Percentiles rank a stretch among this genome's conserved stretches.
Evolutionary conservation across 495 filamentous ascomycete species (phyloP).

Genomic region (Sordaria brevicollis): DNA sequence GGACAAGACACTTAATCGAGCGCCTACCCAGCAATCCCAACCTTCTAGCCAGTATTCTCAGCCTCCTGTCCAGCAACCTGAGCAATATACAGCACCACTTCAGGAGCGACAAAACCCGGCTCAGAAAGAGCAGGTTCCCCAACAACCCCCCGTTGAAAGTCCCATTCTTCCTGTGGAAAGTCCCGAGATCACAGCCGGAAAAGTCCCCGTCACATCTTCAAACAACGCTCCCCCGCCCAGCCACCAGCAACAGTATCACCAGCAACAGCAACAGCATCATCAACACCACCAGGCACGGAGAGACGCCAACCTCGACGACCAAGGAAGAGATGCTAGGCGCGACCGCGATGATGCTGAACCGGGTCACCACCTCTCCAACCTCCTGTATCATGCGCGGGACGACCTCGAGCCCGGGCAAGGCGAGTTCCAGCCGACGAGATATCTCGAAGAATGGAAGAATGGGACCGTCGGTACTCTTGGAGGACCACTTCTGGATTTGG

Average conservation of each 20-base stretch:
- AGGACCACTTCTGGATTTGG: constrained; percentile 39
- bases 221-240: background rate
- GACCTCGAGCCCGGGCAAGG: constrained; percentile 30
- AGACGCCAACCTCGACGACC: background rate
- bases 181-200: background rate
- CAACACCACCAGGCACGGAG: constrained; percentile 6
- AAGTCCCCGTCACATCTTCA: background rate
- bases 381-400: constrained; percentile 33
- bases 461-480: constrained; percentile 41
- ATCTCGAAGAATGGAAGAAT: constrained; percentile 50
- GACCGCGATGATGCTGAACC: constrained; percentile 12
- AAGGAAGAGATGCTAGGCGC: background rate
- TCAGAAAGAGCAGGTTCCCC: background rate
- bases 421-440: constrained; percentile 34
- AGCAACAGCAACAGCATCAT: background rate
- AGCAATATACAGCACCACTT: background rate
- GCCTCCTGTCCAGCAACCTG: constrained; percentile 7
- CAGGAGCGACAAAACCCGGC: background rate
- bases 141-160: background rate
- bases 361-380: constrained; percentile 30
- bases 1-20: constrained; percentile 18
- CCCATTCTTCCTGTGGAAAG: background rate
- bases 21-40: constrained; percentile 5
- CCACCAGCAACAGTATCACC: background rate
- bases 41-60: no score